Evolutionary conservation across 768 basidiomycete species (phyloP), one percentile per base, ranked within the genome.

Genomic region (Leccinum broughii): DNA sequence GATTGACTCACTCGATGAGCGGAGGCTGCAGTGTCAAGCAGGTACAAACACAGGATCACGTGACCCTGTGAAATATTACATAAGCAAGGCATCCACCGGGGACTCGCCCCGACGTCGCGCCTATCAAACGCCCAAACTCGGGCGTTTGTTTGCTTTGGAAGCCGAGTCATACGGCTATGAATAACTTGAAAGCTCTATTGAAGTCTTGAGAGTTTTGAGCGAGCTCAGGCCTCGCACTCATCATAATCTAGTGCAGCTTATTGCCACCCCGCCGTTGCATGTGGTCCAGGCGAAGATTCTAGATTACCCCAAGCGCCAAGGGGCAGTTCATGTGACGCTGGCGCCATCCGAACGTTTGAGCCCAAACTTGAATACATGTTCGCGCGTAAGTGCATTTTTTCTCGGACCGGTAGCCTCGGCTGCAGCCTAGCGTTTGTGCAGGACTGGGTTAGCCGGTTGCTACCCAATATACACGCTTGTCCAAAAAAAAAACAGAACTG

Each of bases 1-100:
- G 63, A 44, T 22, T 57, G 57, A 52, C 4, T 28, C 34, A 30
- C 26, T 49, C 59, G 35, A 63, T 54, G 30, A 44, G 8, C 20
- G 8, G 51, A 64, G 61, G 64, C 8, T 51, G 39, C 15, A 13
- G 35, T 26, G 26, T 24, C 60, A 71, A 71, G 70, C n/a, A 68
- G 30, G 35, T 3, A 54, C 63, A 71, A 71, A 68, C 9, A 65
- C 7, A 9, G 7, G 1, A 20, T 22, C 34, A 20, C 11, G 13
- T 35, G 28, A 41, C 34, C 34, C 34, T 1, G 5, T 1, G 34
- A 34, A 34, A 34, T 5, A 5, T 35, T 35, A 35, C 13, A 35
- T 35, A 35, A 35, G 10, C 32, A 11, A 32, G 30, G 30, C 30
- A 32, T 32, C 30, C 30, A 30, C 30, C 8, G 30, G 30, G 30